A percentile compares a stretch with the other conserved stretches of the same genome.
These are phyloP conservation scores for Russula ochroleuca DNA, from an alignment of 768 basidiomycete genomes.

Conservation along the genomic window DNA sequence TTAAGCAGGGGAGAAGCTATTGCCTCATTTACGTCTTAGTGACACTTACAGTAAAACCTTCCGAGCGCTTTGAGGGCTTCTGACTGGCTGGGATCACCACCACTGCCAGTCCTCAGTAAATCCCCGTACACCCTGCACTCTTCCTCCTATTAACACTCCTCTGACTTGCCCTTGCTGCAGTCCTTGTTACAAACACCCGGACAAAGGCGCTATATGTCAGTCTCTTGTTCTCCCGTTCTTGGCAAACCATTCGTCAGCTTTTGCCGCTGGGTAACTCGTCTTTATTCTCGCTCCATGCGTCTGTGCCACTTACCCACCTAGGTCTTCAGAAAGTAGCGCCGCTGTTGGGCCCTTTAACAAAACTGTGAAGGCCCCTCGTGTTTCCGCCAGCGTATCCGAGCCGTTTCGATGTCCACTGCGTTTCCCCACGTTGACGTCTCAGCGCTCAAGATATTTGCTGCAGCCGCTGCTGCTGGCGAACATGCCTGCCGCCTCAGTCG, in stretches of 20 bases:
- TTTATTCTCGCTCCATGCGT: background rate
- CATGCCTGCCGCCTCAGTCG: conserved; percentile 26
- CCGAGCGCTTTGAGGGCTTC: conserved; percentile 10
- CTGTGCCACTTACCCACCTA: background rate
- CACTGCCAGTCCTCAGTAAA: background rate
- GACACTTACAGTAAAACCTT: background rate
- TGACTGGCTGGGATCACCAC: background rate
- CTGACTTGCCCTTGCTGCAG: background rate
- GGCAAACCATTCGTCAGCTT: background rate
- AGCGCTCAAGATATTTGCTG: conserved; percentile 32
- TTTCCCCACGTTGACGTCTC: conserved; percentile 34
- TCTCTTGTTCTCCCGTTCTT: background rate
- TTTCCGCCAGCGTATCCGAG: background rate
- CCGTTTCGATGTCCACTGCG: conserved; percentile 23
- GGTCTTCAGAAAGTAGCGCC: background rate
- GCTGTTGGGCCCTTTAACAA: background rate
- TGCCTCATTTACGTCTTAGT: conserved; percentile 21
- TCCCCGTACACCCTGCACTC: background rate
- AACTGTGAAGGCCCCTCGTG: background rate
- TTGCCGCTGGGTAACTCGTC: background rate
- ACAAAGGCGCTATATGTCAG: conserved; percentile 14
- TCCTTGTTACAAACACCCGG: background rate
- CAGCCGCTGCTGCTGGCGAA: conserved; percentile 29
- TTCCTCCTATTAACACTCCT: background rate
- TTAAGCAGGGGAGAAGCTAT: background rate